phyloP scores from a whole-genome alignment of 2,329 filamentous ascomycete genomes.

The Penicillium sp. region DNA sequence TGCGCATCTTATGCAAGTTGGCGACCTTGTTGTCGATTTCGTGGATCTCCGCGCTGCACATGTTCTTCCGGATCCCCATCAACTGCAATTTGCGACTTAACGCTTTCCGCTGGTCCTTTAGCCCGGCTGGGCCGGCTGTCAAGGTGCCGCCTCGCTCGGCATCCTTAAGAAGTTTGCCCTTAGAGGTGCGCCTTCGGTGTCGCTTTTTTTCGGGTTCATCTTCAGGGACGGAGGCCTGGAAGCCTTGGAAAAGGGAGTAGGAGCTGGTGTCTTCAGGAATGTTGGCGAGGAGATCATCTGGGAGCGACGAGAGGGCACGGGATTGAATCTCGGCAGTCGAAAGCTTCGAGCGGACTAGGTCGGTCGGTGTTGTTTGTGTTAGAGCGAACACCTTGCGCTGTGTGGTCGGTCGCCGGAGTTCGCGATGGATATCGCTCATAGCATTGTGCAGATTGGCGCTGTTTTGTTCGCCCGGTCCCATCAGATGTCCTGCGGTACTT shows the following conservation, averaged over 20 bases:
- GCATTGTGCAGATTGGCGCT: slow-evolving; percentile 76
- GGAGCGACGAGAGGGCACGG: slow-evolving; percentile 80
- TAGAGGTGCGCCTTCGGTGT: slow-evolving; percentile 66
- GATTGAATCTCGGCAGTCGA: slow-evolving; percentile 92
- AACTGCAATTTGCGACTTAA: slow-evolving; percentile 87
- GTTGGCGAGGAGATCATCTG: slow-evolving; percentile 84
- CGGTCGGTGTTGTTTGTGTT: slow-evolving; percentile 85
- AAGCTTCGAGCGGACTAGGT: slow-evolving; percentile 87
- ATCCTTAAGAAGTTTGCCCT: slow-evolving; percentile 68
- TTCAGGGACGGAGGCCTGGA: slow-evolving; percentile 85
- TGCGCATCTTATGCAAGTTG: slow-evolving; percentile 88
- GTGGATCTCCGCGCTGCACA: slow-evolving; percentile 92
- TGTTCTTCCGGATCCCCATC: slow-evolving; percentile 89
- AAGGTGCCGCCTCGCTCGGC: slow-evolving; percentile 56
- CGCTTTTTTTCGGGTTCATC: slow-evolving; percentile 63
- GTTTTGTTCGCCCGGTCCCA: slow-evolving; percentile 61
- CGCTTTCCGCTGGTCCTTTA: slow-evolving; percentile 76
- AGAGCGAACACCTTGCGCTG: slow-evolving; percentile 91
- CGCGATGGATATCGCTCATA: slow-evolving; percentile 84
- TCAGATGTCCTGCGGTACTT: slow-evolving; percentile 86
- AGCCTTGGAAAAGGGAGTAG: slow-evolving; percentile 95
- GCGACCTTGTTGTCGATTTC: slow-evolving; percentile 97
- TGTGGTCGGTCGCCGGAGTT: slow-evolving; percentile 76
- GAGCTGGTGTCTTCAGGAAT: slow-evolving; percentile 82
- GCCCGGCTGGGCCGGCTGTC: slow-evolving; percentile 66